These are phyloP conservation scores for Russula ochroleuca DNA, from an alignment of 768 basidiomycete genomes.

Conservation along the genomic window DNA sequence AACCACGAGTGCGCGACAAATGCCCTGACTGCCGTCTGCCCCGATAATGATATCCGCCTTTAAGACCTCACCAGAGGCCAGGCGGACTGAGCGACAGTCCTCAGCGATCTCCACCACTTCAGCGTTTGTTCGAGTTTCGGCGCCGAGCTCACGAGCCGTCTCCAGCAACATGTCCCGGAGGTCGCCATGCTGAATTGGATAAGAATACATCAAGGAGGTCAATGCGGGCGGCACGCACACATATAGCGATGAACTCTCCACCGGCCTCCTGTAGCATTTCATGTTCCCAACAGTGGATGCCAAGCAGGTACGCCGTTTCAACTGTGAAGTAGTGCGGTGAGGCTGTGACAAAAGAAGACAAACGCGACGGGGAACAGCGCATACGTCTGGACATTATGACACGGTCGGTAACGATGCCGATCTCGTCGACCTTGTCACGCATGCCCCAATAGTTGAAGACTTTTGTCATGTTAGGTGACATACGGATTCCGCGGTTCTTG, in stretches of 20 bases:
- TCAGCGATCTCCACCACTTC: conserved; percentile 32
- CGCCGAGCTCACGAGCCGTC: conserved; percentile 32
- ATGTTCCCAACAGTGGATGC: conserved; percentile 33
- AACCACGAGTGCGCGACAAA: conserved; percentile 26
- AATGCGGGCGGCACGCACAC: conserved; percentile 27
- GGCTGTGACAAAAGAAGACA: not conserved
- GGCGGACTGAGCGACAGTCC: conserved; percentile 30
- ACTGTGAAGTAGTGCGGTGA: conserved; percentile 1
- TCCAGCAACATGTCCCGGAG: conserved; percentile 35
- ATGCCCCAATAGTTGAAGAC: conserved; percentile 39
- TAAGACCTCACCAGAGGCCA: conserved; percentile 34
- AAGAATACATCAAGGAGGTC: not conserved
- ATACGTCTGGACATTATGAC: conserved; percentile 31
- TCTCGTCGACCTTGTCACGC: conserved; percentile 29
- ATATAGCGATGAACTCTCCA: conserved; percentile 34
- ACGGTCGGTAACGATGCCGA: conserved; percentile 28
- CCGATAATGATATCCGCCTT: conserved; percentile 37
- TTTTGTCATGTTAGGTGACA: conserved; percentile 39
- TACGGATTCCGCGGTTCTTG: conserved; percentile 31
- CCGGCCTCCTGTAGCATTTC: conserved; percentile 33
- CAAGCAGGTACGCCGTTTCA: conserved; percentile 30
- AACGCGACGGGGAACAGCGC: conserved; percentile 1
- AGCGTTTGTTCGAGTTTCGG: conserved; percentile 30
- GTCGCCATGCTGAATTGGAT: conserved; percentile 32
- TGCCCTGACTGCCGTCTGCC: conserved; percentile 36